Evolutionary conservation across 2,329 filamentous ascomycete genomes (phyloP), one percentile per base, ranked within the genome.

Genomic region (Penicillium sp.): DNA sequence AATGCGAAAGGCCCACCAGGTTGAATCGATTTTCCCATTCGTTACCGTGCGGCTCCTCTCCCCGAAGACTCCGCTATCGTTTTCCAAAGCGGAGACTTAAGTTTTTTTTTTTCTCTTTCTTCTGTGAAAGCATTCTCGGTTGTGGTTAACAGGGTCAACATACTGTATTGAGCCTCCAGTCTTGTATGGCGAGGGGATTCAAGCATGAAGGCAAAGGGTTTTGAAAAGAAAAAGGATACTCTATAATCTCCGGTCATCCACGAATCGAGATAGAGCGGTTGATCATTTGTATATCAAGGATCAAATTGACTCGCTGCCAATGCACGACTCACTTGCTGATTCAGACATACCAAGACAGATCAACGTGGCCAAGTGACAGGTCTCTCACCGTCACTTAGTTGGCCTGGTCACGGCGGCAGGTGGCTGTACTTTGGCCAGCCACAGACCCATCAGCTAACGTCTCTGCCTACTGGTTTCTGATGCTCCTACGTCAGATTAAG

Each of bases 11-110:
- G 58, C 33, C 60, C 63, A 65, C 65, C 30, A 33, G 30, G 45
- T 38, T 1, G 7, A 53, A 44, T 26, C 40, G 50, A 19, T 53
- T 50, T 56, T 44, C 30, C 40, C 19, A 66, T 64, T 68, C 58
- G 58, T 65, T 68, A 65, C 66, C 63, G 63, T 59, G 63, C 65
- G 68, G 61, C 65, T 67, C 62, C 55, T 64, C 62, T 63, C 60
- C 61, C 64, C 66, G 64, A 61, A 38, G 37, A 35, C 53, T 65
- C 63, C 63, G 65, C 59, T 58, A 40, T 49, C 24, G 28, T 26
- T 17, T 33, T 38, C 30, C 37, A 59, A 65, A 68, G 67, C 64
- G 66, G 67, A 67, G 66, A 49, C 42, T 38, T 63, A 58, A 54
- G 50, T 64, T 68, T 53, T 58, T 33, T 33, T 59, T 42, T 54